Evolutionary conservation across 805 yeast genomes (phyloP).

Genomic region (Maudiozyma bulderi): DNA sequence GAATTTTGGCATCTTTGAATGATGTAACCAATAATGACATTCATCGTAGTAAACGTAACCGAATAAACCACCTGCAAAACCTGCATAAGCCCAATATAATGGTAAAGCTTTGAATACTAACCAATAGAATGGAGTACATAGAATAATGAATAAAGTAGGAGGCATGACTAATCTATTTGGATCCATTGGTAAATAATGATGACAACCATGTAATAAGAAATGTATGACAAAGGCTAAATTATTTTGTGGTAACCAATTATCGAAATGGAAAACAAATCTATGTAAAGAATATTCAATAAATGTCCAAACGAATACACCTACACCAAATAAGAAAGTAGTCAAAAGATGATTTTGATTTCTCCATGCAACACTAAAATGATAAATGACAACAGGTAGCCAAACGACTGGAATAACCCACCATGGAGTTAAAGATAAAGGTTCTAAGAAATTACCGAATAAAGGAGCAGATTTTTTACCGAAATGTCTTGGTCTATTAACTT

Average conservation of each 20-base stretch:
- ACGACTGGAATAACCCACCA: conserved; percentile 87
- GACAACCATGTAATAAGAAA: conserved; percentile 89
- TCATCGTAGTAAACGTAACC: conserved; percentile 90
- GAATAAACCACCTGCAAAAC: conserved; percentile 90
- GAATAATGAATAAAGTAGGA: conserved; percentile 66
- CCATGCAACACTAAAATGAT: conserved; percentile 51
- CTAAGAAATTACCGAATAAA: conserved; percentile 86
- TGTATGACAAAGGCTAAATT: conserved; percentile 69
- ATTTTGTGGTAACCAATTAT: conserved; percentile 74
- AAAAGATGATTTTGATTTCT: conserved; percentile 35
- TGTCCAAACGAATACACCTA: conserved; percentile 93
- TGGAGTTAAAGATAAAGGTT: conserved; percentile 82
- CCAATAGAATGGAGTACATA: conserved; percentile 73
- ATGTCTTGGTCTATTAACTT: conserved; percentile 96
- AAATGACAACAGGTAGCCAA: conserved; percentile 79
- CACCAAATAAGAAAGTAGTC: conserved; percentile 49
- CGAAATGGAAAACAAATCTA: conserved; percentile 89
- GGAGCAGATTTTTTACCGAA: conserved; percentile 97
- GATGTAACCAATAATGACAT: conserved; percentile 92
- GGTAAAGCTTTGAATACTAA: conserved; percentile 72
- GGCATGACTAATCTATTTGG: conserved; percentile 89
- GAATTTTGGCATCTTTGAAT: conserved; percentile 66
- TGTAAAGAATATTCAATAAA: conserved; percentile 80
- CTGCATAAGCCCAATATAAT: conserved; percentile 75
- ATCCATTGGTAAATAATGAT: conserved; percentile 98